These are phyloP conservation scores for Hortaea sp. DNA, from an alignment of 2,329 filamentous ascomycete species.

Conservation along the genomic window DNA sequence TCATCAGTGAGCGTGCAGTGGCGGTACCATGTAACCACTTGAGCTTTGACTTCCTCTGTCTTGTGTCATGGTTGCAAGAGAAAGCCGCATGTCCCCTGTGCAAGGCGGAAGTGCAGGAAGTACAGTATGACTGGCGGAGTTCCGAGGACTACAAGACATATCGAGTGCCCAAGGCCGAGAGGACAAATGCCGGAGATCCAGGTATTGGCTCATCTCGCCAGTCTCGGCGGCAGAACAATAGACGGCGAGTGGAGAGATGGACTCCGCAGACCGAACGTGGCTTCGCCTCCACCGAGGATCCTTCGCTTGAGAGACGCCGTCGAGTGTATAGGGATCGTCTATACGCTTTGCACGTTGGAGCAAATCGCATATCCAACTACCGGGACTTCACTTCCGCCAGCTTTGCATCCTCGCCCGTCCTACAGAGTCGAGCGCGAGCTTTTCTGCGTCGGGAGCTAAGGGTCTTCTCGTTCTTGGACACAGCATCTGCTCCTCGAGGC, in stretches of 20 bases:
- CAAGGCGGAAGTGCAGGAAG: slow-evolving; percentile 42
- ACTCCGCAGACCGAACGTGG: neutral
- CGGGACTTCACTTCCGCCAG: slow-evolving; percentile 58
- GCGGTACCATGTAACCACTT: slow-evolving; percentile 68
- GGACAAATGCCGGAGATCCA: neutral
- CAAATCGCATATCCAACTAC: slow-evolving; percentile 68
- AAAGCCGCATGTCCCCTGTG: slow-evolving; percentile 70
- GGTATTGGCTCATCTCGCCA: neutral
- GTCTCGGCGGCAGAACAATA: neutral
- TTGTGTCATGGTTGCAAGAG: slow-evolving; percentile 70
- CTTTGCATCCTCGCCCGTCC: slow-evolving; percentile 53
- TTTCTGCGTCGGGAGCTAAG: slow-evolving; percentile 78
- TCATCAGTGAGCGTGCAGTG: slow-evolving; percentile 60
- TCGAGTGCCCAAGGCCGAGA: slow-evolving; percentile 30
- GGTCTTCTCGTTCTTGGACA: slow-evolving; percentile 65
- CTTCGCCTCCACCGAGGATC: slow-evolving; percentile 7
- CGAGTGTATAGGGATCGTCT: slow-evolving; percentile 62
- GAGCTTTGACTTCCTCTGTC: slow-evolving; percentile 77
- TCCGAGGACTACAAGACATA: slow-evolving; percentile 50
- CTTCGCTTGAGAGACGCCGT: slow-evolving; percentile 51
- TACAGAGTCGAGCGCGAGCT: slow-evolving; percentile 65
- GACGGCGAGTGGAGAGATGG: slow-evolving; percentile 2
- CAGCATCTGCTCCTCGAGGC: slow-evolving; percentile 14
- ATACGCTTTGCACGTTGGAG: slow-evolving; percentile 73
- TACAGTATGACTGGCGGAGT: slow-evolving; percentile 55